Evolutionary conservation across 1,284 basidiomycete species (phyloP), one percentile per base, ranked within the genome.

Genomic region (Ustilago trichophora): DNA sequence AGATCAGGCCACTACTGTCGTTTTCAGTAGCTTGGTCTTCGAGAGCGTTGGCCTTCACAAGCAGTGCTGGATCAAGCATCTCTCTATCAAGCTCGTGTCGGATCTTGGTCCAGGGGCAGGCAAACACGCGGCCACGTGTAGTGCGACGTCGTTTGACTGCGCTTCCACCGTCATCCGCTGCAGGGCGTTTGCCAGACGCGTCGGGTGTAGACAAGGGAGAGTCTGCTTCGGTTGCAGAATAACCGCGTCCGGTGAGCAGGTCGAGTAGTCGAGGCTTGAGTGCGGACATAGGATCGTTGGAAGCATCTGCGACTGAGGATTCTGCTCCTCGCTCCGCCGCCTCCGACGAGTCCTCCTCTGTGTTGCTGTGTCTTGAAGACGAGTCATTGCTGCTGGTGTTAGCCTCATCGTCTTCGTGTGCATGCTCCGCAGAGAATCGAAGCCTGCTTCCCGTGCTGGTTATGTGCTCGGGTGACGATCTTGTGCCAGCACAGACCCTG

Each of bases 1-100:
- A 94, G 19, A 35, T 22, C 7, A 34, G 9, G n/a, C 19, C 19
- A n/a, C 6, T 12, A 16, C 6, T 40, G 12, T 87, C 87, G 4
- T n/a, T 21, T 34, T 49, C 57, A n/a, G n/a, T n/a, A n/a, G n/a
- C n/a, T n/a, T n/a, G n/a, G n/a, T n/a, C n/a, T n/a, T n/a, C n/a
- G n/a, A n/a, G n/a, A n/a, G n/a, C n/a, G n/a, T n/a, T n/a, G n/a
- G n/a, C n/a, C n/a, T n/a, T n/a, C n/a, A n/a, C n/a, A n/a, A n/a
- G n/a, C n/a, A n/a, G n/a, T n/a, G n/a, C n/a, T n/a, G n/a, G n/a
- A n/a, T n/a, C n/a, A n/a, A n/a, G n/a, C n/a, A n/a, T n/a, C n/a
- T n/a, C n/a, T n/a, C n/a, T n/a, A n/a, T 64, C 60, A 2, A 64
- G 54, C 32, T 56, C 60, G 2, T 25, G 31, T 27, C 60, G 42